phyloP scores from a whole-genome alignment of 495 filamentous ascomycete genomes.

The Penicillium samsonianum region DNA sequence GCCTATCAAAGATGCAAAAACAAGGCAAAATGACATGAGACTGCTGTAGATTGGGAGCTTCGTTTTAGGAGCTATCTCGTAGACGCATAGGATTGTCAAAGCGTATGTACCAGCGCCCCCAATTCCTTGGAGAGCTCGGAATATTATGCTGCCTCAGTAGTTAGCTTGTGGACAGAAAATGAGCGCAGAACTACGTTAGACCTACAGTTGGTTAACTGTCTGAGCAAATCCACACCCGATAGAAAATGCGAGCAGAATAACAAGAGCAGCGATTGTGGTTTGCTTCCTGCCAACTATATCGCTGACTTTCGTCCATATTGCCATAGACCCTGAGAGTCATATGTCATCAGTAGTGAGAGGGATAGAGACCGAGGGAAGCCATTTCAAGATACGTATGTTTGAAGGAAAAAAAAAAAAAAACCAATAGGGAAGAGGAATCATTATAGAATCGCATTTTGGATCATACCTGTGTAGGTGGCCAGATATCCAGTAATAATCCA shows the following conservation, averaged over 20 bases:
- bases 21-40: conserved; percentile 48
- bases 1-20: conserved; percentile 38
- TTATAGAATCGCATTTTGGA: neutral
- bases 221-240: conserved; percentile 56
- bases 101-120: conserved; percentile 57
- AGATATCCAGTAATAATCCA: conserved; percentile 62
- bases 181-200: neutral
- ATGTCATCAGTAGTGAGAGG: neutral
- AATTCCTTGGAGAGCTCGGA: conserved; percentile 58
- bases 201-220: conserved; percentile 55
- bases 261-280: conserved; percentile 48
- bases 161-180: neutral
- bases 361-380: neutral
- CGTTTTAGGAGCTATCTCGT: conserved; percentile 51
- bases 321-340: conserved; percentile 46
- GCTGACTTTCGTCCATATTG: conserved; percentile 60
- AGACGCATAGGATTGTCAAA: conserved; percentile 47
- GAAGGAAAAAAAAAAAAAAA: neutral
- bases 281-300: conserved; percentile 60
- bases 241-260: conserved; percentile 57
- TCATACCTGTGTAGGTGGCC: conserved; percentile 55
- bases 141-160: conserved; percentile 46
- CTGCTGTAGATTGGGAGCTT: conserved; percentile 47
- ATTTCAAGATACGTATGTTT: neutral
- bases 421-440: neutral